Evolutionary conservation across 2,329 filamentous ascomycete species (phyloP), one percentile per base, ranked within the genome.

Genomic region (Xylariaceae sp.): DNA sequence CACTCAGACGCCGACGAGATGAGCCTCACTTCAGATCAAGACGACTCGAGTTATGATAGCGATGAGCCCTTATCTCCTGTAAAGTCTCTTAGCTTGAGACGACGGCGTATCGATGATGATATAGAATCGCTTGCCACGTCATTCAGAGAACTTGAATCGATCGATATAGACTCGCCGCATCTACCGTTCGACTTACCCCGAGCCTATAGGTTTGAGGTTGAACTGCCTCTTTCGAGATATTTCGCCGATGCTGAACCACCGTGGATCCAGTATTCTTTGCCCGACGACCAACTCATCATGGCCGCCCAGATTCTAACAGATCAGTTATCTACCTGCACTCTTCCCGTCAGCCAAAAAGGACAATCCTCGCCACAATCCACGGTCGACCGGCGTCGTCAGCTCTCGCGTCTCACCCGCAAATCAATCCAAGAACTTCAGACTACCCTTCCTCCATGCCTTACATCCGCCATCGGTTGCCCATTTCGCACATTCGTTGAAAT

Each of bases 251-350:
- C 83, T 4, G 82, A 87, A 62, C 84, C 84, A 9, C 70, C 79
- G 1, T 70, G 72, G 29, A 64, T 79, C 9, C 77, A 80, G 20
- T 66, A 79, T 20, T 72, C 75, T 9, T 69, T 80, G 16, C 73
- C 77, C 1, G 84, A 87, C 52, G 80, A 85, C 2, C 86, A 89
- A 41, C 78, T 83, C 56, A 84, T 91, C 32, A 83, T 84, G 49
- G 79, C 89, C 21, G 88, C 87, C 0, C 89, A 91, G 65, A 82
- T 90, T 40, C 73, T 91, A n/a, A 87, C 86, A 2, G 87, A 90
- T 57, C 89, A 91, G 67, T 81, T 87, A 20, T 79, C 84, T 2
- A 83, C 79, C 9, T 81, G 85, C 1, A 75, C 68, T 14, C 64
- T 83, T 76, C 41, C 66, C 58, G 29, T 67, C 63, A 45, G 62